Evolutionary conservation across 352 stramenopile genomes (phyloP), one percentile per base, ranked within the genome.

Genomic region (Aphanomyces stellatus): DNA sequence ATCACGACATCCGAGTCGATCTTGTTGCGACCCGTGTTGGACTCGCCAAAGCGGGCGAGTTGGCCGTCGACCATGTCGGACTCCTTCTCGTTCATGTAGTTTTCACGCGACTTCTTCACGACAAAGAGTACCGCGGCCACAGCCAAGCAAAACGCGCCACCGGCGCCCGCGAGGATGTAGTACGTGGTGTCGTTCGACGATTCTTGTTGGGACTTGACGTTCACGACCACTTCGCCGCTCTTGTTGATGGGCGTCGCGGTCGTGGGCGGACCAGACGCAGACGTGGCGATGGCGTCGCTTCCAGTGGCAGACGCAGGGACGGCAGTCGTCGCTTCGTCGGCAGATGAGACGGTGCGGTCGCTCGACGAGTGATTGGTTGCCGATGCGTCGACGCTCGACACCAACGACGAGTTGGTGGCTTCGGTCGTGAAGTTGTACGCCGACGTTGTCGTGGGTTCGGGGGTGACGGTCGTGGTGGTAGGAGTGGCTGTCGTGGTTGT

Each of bases 81-180:
- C 27, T 67, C 60, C 28, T 67, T 34, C 48, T 61, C 53, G 31
- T 51, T 24, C 35, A 64, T 43, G 53, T 69, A 69, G 4, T 67
- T 67, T 13, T 17, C 24, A 19, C 60, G 40, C 30, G 60, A 67
- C 30, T 51, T 49, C 60, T 67, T 67, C 1, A 57, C 60, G 37
- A 67, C 60, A 33, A 33, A 42, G 1, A 67, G 40, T 4, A 67
- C 10, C 31, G 27, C 41, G 5, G 33, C 42, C n/a, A 51, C 60
- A 1, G 60, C 60, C 5, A 55, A 8, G n/a, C 57, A 27, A 33
- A 67, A 49, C 22, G 48, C 22, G 19, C 46, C 5, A 25, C 60
- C 24, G 31, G 11, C 27, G 4, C 60, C 60, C 22, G 56, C 56
- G 33, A 57, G 13, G 15, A 67, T 41, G 42, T 57, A 22, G 30